A percentile compares a stretch with the other conserved stretches of the same genome.
Evolutionary conservation across 495 filamentous ascomycete species (phyloP).

Genomic region (Chaetomium fimeti): DNA sequence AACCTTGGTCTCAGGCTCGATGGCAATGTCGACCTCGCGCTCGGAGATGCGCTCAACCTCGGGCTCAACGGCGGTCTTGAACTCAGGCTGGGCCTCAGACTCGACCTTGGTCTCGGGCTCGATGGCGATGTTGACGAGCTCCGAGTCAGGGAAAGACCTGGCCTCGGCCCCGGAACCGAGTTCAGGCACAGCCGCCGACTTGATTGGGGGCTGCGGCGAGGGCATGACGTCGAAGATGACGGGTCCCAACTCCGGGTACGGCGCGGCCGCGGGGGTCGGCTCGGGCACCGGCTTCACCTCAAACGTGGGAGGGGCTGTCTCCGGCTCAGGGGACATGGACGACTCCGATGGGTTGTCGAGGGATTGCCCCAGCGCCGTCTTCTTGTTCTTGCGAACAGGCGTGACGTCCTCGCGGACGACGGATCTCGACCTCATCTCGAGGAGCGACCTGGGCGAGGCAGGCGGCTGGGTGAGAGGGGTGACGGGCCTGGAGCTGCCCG

Average conservation of each 20-base stretch:
- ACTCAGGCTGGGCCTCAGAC: neutral
- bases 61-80: neutral
- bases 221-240: slow-evolving; percentile 18
- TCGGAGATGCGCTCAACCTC: slow-evolving; percentile 11
- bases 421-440: slow-evolving; percentile 32
- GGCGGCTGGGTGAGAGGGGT: slow-evolving; percentile 17
- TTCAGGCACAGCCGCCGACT: neutral
- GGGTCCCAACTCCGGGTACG: slow-evolving; percentile 6
- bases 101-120: slow-evolving; percentile 10
- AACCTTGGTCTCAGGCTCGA: neutral
- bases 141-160: neutral
- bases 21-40: neutral
- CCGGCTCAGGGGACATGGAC: slow-evolving; percentile 18
- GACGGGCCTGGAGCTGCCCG: slow-evolving; percentile 23
- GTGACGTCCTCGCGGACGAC: slow-evolving; percentile 23
- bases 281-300: slow-evolving; percentile 20
- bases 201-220: slow-evolving; percentile 12
- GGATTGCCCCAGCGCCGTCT: slow-evolving; percentile 24
- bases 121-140: neutral
- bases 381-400: slow-evolving; percentile 20
- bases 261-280: neutral
- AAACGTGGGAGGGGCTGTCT: neutral
- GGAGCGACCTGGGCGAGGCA: slow-evolving; percentile 21
- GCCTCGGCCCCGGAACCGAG: slow-evolving; percentile 3
- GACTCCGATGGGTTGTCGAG: slow-evolving; percentile 20